Evolutionary conservation across 2,329 filamentous ascomycete genomes (phyloP), one percentile per base, ranked within the genome.

Genomic region (Lanzia echinophila): DNA sequence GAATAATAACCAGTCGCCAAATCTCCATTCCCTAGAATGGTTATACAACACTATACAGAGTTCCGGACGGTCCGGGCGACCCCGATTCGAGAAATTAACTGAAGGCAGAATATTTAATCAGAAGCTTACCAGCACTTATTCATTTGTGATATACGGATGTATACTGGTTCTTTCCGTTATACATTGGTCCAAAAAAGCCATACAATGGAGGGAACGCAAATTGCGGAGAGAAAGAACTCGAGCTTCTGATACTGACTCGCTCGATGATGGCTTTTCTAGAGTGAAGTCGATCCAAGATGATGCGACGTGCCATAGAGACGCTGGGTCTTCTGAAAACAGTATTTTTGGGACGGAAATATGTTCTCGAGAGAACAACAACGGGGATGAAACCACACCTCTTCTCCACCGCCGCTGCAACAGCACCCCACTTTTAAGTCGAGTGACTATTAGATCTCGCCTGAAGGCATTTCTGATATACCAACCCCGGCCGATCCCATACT

Each of bases 401-500:
- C 46, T 67, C 8, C 33, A 57, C 13, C 19, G 48, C 19, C 20
- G 33, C 6, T 33, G 50, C 17, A 10, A 15, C 13, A 43, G 50
- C 34, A 49, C 24, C 20, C 20, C 46, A 32, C 15, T 31, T 13
- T 32, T 34, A 13, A 20, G 36, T 48, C 57, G 17, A 48, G 50
- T 13, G 31, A 55, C 59, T 1, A 46, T 65, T 31, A 15, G 54
- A n/a, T 57, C 56, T 8, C 49, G 6, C 7, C 24, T 62, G 54
- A 57, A 61, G 52, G 60, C 62, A 44, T 55, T 65, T 38, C 49
- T 83, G 15, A 75, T 79, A 56, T 80, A 83, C 55, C 82, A 86
- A 61, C 82, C 82, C 13, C 67, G 61, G 15, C 75, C 76, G 0
- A 70, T 85, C 12, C 80, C 79, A 0, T n/a, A 83, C 22, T 56